phyloP scores from a whole-genome alignment of 495 filamentous ascomycete genomes.

The Aspergillus sparsus region DNA sequence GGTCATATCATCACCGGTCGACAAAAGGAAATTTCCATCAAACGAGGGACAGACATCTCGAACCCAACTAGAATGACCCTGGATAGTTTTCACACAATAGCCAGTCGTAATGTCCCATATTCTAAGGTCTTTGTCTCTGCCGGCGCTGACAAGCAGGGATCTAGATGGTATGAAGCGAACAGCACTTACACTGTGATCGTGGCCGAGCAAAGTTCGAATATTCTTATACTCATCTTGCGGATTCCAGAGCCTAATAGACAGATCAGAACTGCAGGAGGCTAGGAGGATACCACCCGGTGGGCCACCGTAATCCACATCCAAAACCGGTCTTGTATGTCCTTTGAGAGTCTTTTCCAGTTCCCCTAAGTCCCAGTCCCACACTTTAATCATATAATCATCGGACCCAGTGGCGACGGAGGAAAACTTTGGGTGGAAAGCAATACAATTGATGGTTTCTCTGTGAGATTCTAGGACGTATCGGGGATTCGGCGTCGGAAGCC shows the following conservation, averaged over 20 bases:
- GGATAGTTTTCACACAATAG: constrained; percentile 85
- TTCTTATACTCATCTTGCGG: constrained; percentile 94
- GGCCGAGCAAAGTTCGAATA: constrained; percentile 86
- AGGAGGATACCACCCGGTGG: constrained; percentile 84
- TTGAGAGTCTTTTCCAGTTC: constrained; percentile 91
- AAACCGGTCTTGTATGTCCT: constrained; percentile 86
- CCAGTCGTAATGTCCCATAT: constrained; percentile 90
- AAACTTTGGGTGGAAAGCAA: constrained; percentile 94
- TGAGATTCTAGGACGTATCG: constrained; percentile 78
- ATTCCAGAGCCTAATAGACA: constrained; percentile 97
- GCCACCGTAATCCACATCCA: constrained; percentile 93
- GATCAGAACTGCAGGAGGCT: constrained; percentile 84
- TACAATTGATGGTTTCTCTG: constrained; percentile 77
- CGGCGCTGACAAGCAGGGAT: constrained; percentile 81
- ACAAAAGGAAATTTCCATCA: constrained; percentile 81
- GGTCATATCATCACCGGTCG: constrained; percentile 77
- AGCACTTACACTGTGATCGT: constrained; percentile 87
- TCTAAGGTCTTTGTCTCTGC: constrained; percentile 73
- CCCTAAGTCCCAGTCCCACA: constrained; percentile 98
- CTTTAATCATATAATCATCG: constrained; percentile 91
- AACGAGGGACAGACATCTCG: constrained; percentile 79
- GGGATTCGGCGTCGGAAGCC: constrained; percentile 77
- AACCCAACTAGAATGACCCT: constrained; percentile 75
- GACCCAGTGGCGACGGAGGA: constrained; percentile 92
- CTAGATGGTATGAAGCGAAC: constrained; percentile 88